Evolutionary conservation across 202 grass and related monocot species (phyloP).

Genomic region (Brachypodium distachyon): DNA sequence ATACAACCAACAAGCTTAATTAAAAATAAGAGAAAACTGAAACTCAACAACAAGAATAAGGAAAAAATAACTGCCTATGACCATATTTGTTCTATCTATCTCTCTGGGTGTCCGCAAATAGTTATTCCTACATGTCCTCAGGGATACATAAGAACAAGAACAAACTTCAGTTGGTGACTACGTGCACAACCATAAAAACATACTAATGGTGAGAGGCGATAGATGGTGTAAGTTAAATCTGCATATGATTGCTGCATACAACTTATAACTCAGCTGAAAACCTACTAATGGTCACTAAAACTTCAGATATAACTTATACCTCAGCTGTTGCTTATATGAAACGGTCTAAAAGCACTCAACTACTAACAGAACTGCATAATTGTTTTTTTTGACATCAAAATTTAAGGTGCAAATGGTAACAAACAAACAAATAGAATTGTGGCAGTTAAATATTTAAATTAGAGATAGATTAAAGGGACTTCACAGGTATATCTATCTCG

Average conservation of each 20-base stretch:
- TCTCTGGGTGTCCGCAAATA: not conserved
- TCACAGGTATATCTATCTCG: not conserved
- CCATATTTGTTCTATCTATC: not conserved
- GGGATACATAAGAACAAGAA: not conserved
- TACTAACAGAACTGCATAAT: no score
- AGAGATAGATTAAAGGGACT: not conserved
- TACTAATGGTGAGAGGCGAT: not conserved
- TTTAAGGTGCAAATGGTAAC: not conserved
- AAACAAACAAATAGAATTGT: not conserved
- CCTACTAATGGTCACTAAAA: not conserved
- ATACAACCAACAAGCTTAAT: conserved; percentile 1
- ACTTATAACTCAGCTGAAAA: no score
- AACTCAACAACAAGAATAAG: not conserved
- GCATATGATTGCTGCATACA: not conserved
- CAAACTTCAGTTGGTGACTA: not conserved
- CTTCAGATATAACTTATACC: not conserved
- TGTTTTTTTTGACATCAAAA: not conserved
- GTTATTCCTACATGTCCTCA: not conserved
- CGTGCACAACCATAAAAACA: not conserved
- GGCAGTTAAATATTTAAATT: not conserved
- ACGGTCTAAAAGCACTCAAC: no score
- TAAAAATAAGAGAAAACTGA: not conserved
- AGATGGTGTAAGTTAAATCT: not conserved
- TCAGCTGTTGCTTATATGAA: not conserved
- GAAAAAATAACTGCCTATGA: not conserved